Base-by-base conservation (phyloP, 1,284 basidiomycete species). In the Mycocalia duriaeana region DNA sequence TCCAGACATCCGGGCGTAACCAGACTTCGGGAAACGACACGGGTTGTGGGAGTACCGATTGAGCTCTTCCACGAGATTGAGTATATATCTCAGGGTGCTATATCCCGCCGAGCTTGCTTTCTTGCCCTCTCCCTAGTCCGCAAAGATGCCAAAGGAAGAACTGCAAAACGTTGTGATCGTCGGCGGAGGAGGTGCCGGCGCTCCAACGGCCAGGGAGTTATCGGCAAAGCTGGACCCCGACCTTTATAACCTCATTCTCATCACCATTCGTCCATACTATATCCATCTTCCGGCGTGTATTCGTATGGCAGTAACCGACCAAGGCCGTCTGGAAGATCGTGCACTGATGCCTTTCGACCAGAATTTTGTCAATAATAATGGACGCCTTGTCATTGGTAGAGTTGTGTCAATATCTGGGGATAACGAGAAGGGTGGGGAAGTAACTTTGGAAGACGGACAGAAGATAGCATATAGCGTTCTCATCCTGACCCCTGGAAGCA, bases 401-500 rank as follows among this genome's bases (percentile, higher is more conserved):
- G 78, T 77, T 45, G 55, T 49, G 4, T 52, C 61, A 22, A 68
- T 82, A 39, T 2, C 24, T 7, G 60, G 67, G 46, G 55, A 56
- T 5, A 63, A 54, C 4, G 46, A 61, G 8, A 57, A 61, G 13
- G 67, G 68, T 11, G 76, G 77, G 0, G 47, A 57, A 5, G 61
- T 82, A 14, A 53, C 70, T 0, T 66, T 80, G 14, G 62, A 66
- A 38, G 58, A 60, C 47, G 76, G 73, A 9, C 70, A 79, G 52
- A 57, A 55, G 22, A 50, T 81, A n/a, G 53, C 60, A 6, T 82
- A 77, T 51, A 67, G 70, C 26, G 57, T 69, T 26, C 72, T 83
- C 39, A 65, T 82, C 14, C 57, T 83, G 26, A 73, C 79, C 0
- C 68, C 79, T 0, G 82, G 81, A 1, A 64, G 65, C 18, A 59